Percentiles rank a stretch among this genome's conserved stretches.
These are phyloP conservation scores for Cladosporium sp. DNA, from an alignment of 2,329 filamentous ascomycete species.

Conservation along the genomic window DNA sequence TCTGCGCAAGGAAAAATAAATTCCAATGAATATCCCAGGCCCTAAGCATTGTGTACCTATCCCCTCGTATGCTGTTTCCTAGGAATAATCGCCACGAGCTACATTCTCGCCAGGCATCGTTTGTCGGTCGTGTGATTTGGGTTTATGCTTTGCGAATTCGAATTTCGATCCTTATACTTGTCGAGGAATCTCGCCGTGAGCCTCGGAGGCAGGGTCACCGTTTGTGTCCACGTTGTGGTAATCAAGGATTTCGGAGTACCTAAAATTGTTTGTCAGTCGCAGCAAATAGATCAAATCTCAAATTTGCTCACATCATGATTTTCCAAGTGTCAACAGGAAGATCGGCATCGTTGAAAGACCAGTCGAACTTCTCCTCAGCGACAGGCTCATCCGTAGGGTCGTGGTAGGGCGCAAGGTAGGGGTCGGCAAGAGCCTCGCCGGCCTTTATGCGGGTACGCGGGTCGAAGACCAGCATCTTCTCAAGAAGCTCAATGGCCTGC, in stretches of 20 bases:
- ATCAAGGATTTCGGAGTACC: slow-evolving; percentile 98
- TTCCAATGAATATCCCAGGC: slow-evolving; percentile 8
- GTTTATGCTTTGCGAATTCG: not conserved
- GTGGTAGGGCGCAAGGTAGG: slow-evolving; percentile 93
- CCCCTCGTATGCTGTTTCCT: slow-evolving; percentile 1
- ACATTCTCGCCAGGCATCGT: not conserved
- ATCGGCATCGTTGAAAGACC: slow-evolving; percentile 98
- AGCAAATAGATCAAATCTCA: not conserved
- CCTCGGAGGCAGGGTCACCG: slow-evolving; percentile 20
- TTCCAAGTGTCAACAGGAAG: slow-evolving; percentile 99
- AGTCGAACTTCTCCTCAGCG: slow-evolving; percentile 96
- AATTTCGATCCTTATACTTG: not conserved
- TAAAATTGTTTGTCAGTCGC: slow-evolving; percentile 33
- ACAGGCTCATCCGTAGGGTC: slow-evolving; percentile 94
- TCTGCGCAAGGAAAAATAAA: slow-evolving; percentile 4
- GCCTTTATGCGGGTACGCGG: slow-evolving; percentile 93
- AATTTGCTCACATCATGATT: slow-evolving; percentile 85
- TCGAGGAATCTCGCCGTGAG: slow-evolving; percentile 6
- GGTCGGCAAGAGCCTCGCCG: slow-evolving; percentile 76
- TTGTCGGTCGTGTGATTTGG: not conserved
- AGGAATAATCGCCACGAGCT: not conserved
- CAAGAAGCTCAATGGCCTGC: slow-evolving; percentile 82
- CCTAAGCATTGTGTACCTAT: slow-evolving; percentile 10
- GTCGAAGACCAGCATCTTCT: slow-evolving; percentile 97
- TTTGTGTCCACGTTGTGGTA: slow-evolving; percentile 82